Evolutionary conservation across 768 basidiomycete genomes (phyloP).

Genomic region (Termitomyces sp.): DNA sequence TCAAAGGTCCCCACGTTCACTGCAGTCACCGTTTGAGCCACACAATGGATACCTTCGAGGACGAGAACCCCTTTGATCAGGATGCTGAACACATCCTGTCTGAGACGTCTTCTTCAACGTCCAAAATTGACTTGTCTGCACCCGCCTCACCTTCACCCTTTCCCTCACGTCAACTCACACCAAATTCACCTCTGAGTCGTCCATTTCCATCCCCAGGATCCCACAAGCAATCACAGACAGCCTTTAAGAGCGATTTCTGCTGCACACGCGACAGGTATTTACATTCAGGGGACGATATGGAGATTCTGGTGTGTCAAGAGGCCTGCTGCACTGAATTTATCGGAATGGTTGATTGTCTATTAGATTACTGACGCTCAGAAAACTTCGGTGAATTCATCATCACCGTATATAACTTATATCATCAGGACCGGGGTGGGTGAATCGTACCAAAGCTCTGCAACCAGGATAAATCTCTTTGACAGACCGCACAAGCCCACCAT

Average conservation of each 20-base stretch:
- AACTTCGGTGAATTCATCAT: constrained; percentile 83
- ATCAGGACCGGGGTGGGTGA: constrained; percentile 77
- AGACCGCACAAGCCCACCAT: constrained; percentile 83
- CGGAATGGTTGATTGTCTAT: not conserved
- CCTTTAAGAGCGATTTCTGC: constrained; percentile 77
- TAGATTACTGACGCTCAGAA: constrained; percentile 96
- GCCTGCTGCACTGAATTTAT: not conserved
- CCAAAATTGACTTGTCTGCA: constrained; percentile 53
- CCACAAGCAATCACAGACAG: constrained; percentile 46
- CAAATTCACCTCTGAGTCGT: constrained; percentile 40
- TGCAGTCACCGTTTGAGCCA: constrained; percentile 7
- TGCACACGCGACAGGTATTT: constrained; percentile 72
- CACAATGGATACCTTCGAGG: constrained; percentile 52
- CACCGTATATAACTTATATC: constrained; percentile 93
- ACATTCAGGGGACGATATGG: constrained; percentile 79
- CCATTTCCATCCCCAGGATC: constrained; percentile 59
- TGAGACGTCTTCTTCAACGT: constrained; percentile 48
- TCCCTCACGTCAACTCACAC: constrained; percentile 43
- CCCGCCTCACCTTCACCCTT: constrained; percentile 53
- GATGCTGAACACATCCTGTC: constrained; percentile 41
- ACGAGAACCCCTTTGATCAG: constrained; percentile 67
- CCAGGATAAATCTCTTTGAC: constrained; percentile 6
- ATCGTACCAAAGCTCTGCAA: constrained; percentile 6
- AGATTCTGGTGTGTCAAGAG: constrained; percentile 60
- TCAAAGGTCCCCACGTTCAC: constrained; percentile 4